Evolutionary conservation across 495 filamentous ascomycete species (phyloP).

Genomic region (Neohortaea acidophila): DNA sequence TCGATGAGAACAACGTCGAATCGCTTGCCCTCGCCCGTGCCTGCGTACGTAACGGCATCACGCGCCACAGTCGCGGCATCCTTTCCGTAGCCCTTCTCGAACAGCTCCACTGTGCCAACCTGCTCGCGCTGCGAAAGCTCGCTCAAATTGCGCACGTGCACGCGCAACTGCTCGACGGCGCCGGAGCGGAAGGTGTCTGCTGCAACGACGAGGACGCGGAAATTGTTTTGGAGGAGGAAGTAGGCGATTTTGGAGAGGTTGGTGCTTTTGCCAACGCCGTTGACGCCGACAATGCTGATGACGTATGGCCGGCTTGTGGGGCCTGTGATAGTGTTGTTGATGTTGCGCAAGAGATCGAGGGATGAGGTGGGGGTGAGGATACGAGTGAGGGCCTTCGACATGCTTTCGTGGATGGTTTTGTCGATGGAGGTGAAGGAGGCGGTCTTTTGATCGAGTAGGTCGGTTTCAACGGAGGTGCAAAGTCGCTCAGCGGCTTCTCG

Average conservation of each 20-base stretch:
- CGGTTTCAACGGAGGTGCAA: conserved; percentile 78
- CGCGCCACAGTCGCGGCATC: conserved; percentile 91
- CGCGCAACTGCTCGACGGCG: conserved; percentile 89
- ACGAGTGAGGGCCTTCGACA: conserved; percentile 79
- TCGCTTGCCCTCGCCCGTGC: conserved; percentile 32
- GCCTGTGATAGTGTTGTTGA: conserved; percentile 59
- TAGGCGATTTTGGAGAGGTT: conserved; percentile 94
- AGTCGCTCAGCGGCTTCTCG: conserved; percentile 83
- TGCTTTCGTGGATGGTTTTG: conserved; percentile 61
- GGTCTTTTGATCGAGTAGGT: conserved; percentile 81
- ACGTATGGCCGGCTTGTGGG: conserved; percentile 63
- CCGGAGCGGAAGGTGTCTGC: conserved; percentile 96
- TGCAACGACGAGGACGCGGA: conserved; percentile 85
- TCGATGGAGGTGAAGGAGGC: conserved; percentile 81
- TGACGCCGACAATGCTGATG: conserved; percentile 94
- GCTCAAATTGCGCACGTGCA: conserved; percentile 79
- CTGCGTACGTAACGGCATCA: conserved; percentile 60
- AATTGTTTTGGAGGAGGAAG: conserved; percentile 92
- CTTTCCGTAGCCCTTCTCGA: conserved; percentile 94
- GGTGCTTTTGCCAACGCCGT: conserved; percentile 94
- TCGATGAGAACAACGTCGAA: conserved; percentile 95
- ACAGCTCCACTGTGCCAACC: conserved; percentile 74
- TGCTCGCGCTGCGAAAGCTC: conserved; percentile 71
- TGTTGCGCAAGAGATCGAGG: conserved; percentile 84
- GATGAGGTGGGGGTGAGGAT: conserved; percentile 93